Conservation (phyloP, 1,284 basidiomycete genomes). For the Ganoderma meredithae region DNA sequence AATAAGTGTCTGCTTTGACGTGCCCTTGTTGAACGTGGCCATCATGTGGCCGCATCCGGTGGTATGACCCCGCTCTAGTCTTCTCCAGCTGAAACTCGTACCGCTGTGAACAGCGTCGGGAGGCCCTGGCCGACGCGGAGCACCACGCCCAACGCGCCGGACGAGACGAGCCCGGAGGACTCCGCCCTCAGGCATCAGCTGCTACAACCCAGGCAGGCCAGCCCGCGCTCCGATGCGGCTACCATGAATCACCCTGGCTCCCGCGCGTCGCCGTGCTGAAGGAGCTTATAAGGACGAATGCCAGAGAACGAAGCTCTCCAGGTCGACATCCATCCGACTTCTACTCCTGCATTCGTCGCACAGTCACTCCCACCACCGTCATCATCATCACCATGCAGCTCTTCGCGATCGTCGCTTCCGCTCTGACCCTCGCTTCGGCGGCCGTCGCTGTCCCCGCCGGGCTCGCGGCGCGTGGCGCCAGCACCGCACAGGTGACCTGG, state of each 20-base stretch:
- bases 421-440: constrained; percentile 30
- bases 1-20: background rate
- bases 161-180: background rate
- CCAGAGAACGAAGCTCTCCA: background rate
- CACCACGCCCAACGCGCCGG: background rate
- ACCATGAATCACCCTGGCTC: background rate
- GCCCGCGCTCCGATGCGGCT: background rate
- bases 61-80: background rate
- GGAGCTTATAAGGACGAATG: background rate
- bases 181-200: background rate
- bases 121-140: background rate
- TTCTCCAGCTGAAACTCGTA: background rate
- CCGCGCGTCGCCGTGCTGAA: background rate
- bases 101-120: background rate
- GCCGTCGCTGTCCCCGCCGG: constrained; percentile 24
- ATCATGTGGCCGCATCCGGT: background rate
- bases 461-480: constrained; percentile 19
- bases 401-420: constrained; percentile 29
- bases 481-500: constrained; percentile 49
- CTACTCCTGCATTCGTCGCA: background rate
- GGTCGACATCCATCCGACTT: constrained; percentile 7
- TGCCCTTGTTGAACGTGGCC: background rate
- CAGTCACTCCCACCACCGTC: background rate
- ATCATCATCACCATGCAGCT: constrained; percentile 32
- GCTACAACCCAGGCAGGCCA: background rate